phyloP scores from a whole-genome alignment of 345 rosid species.

The Dipteronia dyeriana region DNA sequence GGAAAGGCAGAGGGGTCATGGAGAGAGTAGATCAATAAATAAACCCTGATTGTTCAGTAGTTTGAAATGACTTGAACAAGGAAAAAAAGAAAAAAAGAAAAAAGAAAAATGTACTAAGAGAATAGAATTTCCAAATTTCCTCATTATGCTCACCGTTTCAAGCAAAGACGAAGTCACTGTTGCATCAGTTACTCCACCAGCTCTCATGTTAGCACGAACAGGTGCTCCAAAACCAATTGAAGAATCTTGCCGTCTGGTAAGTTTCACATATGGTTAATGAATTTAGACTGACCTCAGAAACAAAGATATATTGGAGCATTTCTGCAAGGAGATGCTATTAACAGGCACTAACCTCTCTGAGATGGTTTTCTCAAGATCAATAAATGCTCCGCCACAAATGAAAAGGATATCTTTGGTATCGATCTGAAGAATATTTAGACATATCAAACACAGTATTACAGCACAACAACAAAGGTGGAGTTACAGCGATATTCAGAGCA shows the following conservation, averaged over 20 bases:
- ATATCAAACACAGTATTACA: neutral
- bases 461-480: neutral
- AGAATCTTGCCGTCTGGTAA: constrained; percentile 82
- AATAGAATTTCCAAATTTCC: neutral
- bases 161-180: constrained; percentile 81
- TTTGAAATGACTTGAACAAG: neutral
- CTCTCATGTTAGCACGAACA: constrained; percentile 93
- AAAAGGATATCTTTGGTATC: constrained; percentile 95
- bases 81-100: neutral
- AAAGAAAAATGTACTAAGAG: neutral
- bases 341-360: constrained; percentile 68
- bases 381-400: constrained; percentile 95
- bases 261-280: constrained; percentile 15
- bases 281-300: constrained; percentile 19
- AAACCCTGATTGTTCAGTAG: neutral
- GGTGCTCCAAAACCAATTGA: constrained; percentile 99
- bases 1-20: neutral
- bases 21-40: neutral
- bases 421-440: constrained; percentile 47
- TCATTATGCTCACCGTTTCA: constrained; percentile 64
- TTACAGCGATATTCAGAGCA: neutral
- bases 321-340: constrained; percentile 8
- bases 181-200: constrained; percentile 65
- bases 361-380: constrained; percentile 91
- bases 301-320: neutral